Evolutionary conservation across 768 basidiomycete genomes (phyloP).

Genomic region (Mycena sanguinolenta): DNA sequence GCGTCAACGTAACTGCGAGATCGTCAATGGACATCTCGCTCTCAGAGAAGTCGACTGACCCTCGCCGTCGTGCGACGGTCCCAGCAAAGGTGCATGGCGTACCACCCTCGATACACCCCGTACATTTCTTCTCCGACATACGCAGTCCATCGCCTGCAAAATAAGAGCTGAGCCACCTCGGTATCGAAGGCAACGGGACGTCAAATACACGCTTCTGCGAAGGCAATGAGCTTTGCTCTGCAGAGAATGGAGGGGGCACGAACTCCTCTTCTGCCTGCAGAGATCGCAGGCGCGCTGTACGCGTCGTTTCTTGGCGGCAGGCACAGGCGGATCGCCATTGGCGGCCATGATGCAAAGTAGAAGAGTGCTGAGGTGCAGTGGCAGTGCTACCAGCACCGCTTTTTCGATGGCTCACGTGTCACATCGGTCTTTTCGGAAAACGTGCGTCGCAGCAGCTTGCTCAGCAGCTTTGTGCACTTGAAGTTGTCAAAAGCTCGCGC

Average conservation of each 20-base stretch:
- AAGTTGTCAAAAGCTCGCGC: too few relatives aligned
- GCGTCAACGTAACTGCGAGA: constrained; percentile 6
- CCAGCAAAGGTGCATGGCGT: constrained; percentile 3
- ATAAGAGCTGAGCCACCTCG: neutral
- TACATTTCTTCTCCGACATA: constrained; percentile 15
- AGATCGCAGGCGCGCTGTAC: constrained; percentile 3
- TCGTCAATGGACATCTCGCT: neutral
- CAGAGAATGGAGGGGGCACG: neutral
- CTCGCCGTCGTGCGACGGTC: neutral
- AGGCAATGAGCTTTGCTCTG: neutral
- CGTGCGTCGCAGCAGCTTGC: too few relatives aligned
- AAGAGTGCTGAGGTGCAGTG: too few relatives aligned
- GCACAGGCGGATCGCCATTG: neutral
- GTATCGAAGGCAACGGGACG: too few relatives aligned
- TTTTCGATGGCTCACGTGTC: too few relatives aligned
- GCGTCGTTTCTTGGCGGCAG: constrained; percentile 7
- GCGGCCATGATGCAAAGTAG: constrained; percentile 16
- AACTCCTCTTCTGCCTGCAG: neutral
- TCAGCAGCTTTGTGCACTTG: too few relatives aligned
- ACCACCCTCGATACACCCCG: neutral
- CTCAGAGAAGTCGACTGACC: neutral
- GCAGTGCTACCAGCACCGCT: too few relatives aligned
- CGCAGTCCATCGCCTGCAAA: constrained; percentile 9
- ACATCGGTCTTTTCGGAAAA: too few relatives aligned
- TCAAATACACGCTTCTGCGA: neutral